phyloP scores from a whole-genome alignment of 192 early-diverging fungal species.

The Dispira parvispora region DNA sequence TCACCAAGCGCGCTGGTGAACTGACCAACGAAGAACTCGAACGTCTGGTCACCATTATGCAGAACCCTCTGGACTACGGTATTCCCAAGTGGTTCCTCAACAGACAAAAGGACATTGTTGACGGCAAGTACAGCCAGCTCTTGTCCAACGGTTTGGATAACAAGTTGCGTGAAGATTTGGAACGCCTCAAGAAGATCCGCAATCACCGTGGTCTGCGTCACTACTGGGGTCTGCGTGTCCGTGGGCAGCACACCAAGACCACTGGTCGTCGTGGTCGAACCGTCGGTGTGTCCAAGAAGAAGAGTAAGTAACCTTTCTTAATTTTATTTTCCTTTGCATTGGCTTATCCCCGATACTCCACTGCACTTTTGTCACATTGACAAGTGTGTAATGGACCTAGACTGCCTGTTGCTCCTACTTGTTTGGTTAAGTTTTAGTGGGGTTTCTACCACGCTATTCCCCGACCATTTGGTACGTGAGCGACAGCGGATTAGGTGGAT shows the following conservation, averaged over 20 bases:
- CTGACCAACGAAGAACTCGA: conserved; percentile 94
- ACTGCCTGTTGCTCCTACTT: too few relatives aligned
- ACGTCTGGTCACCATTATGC: conserved; percentile 94
- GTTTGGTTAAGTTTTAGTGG: too few relatives aligned
- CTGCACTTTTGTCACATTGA: too few relatives aligned
- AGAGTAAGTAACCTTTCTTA: conserved; percentile 31
- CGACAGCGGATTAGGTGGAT: too few relatives aligned
- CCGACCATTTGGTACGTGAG: too few relatives aligned
- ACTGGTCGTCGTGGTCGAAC: conserved; percentile 91
- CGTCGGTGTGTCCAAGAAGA: conserved; percentile 99
- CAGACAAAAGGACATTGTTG: conserved; percentile 95
- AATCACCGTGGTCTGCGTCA: conserved; percentile 98
- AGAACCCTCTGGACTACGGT: conserved; percentile 99
- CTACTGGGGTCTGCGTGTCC: conserved; percentile 94
- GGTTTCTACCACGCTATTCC: too few relatives aligned
- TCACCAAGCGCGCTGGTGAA: conserved; percentile 97
- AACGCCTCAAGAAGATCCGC: conserved; percentile 99
- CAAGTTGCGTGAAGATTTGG: conserved; percentile 96
- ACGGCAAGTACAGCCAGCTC: conserved; percentile 89
- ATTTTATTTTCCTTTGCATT: too few relatives aligned
- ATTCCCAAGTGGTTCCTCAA: conserved; percentile 99
- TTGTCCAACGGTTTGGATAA: conserved; percentile 90
- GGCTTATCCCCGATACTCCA: too few relatives aligned
- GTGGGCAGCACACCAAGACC: conserved; percentile 99
- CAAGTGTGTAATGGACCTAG: too few relatives aligned